Base-by-base conservation (phyloP, 306 rosid species). In the Quercus wislizeni region DNA sequence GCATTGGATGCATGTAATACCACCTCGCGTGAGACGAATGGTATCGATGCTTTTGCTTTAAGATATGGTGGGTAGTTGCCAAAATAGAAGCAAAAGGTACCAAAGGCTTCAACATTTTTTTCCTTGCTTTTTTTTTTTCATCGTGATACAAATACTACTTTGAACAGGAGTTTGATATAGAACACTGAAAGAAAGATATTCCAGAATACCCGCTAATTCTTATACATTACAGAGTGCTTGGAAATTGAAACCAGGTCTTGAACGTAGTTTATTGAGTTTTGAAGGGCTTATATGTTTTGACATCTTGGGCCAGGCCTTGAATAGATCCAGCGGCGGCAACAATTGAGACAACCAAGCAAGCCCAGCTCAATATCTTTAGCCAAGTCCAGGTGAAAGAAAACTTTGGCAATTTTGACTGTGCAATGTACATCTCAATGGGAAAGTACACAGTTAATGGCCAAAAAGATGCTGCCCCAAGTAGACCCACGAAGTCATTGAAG, bases 361-460 rank as follows among this genome's bases (percentile, higher is more conserved):
- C 91, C 91, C 94, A 89, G 76, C 91, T 89, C 86, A 96, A 76
- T 30, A 92, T 93, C 89, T 93, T 90, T 68, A 91, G 91, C 99
- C 95, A 93, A 28, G 76, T 89, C 98, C 99, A 93, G 0, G 97
- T 91, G 88, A 88, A 89, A 21, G 98, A 88, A 76, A 79, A 89
- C 73, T 70, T 91, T 6, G 78, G 85, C 74, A 88, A 81, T 57
- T 96, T 90, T 10, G 98, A 54, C 79, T 89, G 93, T 65, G 91
- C 90, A 2, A 96, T 91, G 91, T 96, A 93, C 99, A 93, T 91
- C 84, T 96, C 99, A 21, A 91, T 77, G 23, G 99, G 99, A 82
- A 96, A 96, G 79, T 88, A 96, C 51, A 96, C 97, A 0, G 98
- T 93, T 81, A 96, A 38, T 41, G 98, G 99, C 94, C 93, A 96